Conservation (phyloP, 805 yeast genomes). For the Candida mattraensis region DNA sequence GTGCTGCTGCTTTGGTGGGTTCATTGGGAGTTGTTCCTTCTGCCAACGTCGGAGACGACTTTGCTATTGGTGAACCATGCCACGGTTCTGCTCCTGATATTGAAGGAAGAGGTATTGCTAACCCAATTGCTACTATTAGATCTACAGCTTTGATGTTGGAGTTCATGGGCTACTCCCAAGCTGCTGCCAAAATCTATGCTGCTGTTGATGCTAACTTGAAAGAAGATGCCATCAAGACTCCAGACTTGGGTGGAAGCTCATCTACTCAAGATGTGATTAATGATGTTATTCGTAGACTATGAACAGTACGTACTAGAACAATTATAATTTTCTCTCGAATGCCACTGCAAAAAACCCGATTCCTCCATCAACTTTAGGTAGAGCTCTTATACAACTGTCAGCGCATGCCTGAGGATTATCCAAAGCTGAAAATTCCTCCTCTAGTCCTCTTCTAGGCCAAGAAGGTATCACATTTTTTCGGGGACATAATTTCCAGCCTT, state of each 20-base stretch:
- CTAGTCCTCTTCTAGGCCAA: slow-evolving; percentile 87
- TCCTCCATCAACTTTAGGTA: slow-evolving; percentile 93
- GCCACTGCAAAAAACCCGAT: slow-evolving; percentile 97
- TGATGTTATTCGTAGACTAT: slow-evolving; percentile 66
- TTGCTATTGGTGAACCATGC: slow-evolving; percentile 98
- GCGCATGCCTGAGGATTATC: slow-evolving; percentile 57
- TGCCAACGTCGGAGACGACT: slow-evolving; percentile 94
- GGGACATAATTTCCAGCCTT: slow-evolving; percentile 74
- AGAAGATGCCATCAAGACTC: slow-evolving; percentile 79
- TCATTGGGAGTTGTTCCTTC: slow-evolving; percentile 98
- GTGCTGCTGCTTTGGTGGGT: slow-evolving; percentile 98
- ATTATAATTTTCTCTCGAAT: slow-evolving; percentile 53
- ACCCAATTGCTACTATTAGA: slow-evolving; percentile 97
- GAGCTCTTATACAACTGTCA: slow-evolving; percentile 81
- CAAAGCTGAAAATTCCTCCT: slow-evolving; percentile 60
- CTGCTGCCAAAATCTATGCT: slow-evolving; percentile 87
- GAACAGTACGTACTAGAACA: slow-evolving; percentile 7
- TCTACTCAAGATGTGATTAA: slow-evolving; percentile 84
- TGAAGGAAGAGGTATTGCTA: slow-evolving; percentile 90
- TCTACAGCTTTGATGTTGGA: slow-evolving; percentile 97
- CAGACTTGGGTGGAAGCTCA: slow-evolving; percentile 92
- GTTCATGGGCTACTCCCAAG: slow-evolving; percentile 85
- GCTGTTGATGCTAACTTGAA: slow-evolving; percentile 93
- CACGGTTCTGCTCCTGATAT: slow-evolving; percentile 99
- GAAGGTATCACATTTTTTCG: slow-evolving; percentile 66